Conservation (phyloP, 768 basidiomycete genomes). For the Pleurotus tuber-regium region DNA sequence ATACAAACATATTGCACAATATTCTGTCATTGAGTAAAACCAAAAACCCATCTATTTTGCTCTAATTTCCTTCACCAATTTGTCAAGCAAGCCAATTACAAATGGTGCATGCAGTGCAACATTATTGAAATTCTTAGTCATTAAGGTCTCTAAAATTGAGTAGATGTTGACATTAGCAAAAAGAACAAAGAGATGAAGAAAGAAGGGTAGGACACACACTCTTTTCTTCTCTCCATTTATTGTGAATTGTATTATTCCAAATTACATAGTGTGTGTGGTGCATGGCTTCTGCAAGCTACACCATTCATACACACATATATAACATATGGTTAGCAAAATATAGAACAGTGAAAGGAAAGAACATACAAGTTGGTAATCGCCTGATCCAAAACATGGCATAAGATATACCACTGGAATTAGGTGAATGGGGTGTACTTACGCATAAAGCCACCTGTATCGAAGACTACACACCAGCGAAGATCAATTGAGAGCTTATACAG, state of each 20-base stretch:
- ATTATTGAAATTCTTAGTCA: constrained; percentile 7
- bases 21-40: no score
- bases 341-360: no score
- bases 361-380: constrained; percentile 8
- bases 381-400: not conserved
- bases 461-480: not conserved
- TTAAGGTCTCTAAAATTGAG: not conserved
- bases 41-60: no score
- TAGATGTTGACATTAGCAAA: not conserved
- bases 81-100: not conserved
- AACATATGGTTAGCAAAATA: not conserved
- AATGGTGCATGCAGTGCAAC: not conserved
- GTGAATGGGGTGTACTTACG: not conserved
- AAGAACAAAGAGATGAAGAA: not conserved
- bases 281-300: constrained; percentile 8
- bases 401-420: not conserved
- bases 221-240: not conserved
- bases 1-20: no score
- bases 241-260: constrained; percentile 7
- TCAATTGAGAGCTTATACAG: not conserved
- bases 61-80: not conserved
- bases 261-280: constrained; percentile 9
- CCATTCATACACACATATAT: not conserved
- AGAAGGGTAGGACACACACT: not conserved
- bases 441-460: not conserved